These are phyloP conservation scores for Ceratocystiopsis sp. DNA, from an alignment of 2,329 filamentous ascomycete genomes.

Conservation along the genomic window DNA sequence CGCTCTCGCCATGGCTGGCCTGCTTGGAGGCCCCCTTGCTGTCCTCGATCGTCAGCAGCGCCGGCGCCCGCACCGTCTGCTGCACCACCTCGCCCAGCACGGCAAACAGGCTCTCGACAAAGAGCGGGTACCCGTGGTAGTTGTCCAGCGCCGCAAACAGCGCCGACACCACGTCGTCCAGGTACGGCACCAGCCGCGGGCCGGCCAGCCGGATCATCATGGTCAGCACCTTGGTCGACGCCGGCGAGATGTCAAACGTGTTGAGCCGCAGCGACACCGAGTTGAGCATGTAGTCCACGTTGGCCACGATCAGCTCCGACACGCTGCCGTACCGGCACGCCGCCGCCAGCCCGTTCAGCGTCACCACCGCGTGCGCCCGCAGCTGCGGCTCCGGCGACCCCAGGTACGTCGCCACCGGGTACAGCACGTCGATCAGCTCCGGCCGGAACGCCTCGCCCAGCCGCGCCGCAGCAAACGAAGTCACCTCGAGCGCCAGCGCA, in stretches of 20 bases:
- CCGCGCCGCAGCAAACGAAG: slow-evolving; percentile 57
- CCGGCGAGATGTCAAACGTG: slow-evolving; percentile 78
- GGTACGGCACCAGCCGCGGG: slow-evolving; percentile 61
- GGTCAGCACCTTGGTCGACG: slow-evolving; percentile 72
- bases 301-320: slow-evolving; percentile 67
- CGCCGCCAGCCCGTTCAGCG: slow-evolving; percentile 61
- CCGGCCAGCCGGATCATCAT: slow-evolving; percentile 93
- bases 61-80: slow-evolving; percentile 50
- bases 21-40: slow-evolving; percentile 13
- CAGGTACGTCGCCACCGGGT: slow-evolving; percentile 77
- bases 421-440: slow-evolving; percentile 81
- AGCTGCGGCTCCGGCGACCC: slow-evolving; percentile 52
- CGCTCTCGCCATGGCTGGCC: not conserved
- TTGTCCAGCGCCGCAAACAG: slow-evolving; percentile 89
- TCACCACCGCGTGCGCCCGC: slow-evolving; percentile 65
- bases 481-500: slow-evolving; percentile 64
- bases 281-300: slow-evolving; percentile 94
- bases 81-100: slow-evolving; percentile 71
- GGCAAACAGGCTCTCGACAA: slow-evolving; percentile 73
- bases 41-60: slow-evolving; percentile 25
- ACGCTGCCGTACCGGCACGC: slow-evolving; percentile 61
- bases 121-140: slow-evolving; percentile 77
- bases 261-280: slow-evolving; percentile 79
- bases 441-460: slow-evolving; percentile 53
- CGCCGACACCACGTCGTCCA: slow-evolving; percentile 80